A percentile compares a stretch with the other conserved stretches of the same genome.
Evolutionary conservation across 208 protist genomes (phyloP).

Genomic region (Phytomonas sp.): DNA sequence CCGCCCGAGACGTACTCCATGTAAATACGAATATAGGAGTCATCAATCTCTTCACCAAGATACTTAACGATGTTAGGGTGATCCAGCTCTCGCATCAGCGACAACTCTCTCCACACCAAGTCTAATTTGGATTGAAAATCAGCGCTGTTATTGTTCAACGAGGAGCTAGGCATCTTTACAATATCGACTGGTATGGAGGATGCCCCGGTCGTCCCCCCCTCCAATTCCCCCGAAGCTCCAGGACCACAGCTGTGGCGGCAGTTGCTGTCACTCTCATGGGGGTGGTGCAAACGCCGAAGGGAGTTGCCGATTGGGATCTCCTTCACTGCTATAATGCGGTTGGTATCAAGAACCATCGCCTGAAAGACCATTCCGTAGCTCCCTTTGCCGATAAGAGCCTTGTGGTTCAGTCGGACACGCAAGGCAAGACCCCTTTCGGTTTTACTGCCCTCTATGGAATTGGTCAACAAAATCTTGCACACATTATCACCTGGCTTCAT

Average conservation of each 20-base stretch:
- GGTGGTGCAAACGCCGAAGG: not conserved
- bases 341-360: slow-evolving; percentile 80
- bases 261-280: not conserved
- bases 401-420: slow-evolving; percentile 13
- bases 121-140: slow-evolving; percentile 8
- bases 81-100: slow-evolving; percentile 61
- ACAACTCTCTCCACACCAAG: slow-evolving; percentile 59
- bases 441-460: not conserved
- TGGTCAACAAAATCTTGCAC: not conserved
- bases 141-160: slow-evolving; percentile 3
- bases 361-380: slow-evolving; percentile 84
- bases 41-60: slow-evolving; percentile 69
- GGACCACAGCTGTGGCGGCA: not conserved
- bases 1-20: slow-evolving; percentile 90
- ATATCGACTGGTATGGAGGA: not conserved
- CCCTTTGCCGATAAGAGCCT: slow-evolving; percentile 77
- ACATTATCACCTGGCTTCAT: not conserved
- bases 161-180: not conserved
- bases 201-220: not conserved
- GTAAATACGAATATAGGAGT: slow-evolving; percentile 80
- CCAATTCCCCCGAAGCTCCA: not conserved
- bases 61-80: slow-evolving; percentile 90
- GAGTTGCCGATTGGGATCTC: slow-evolving; percentile 47
- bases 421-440: slow-evolving; percentile 1
- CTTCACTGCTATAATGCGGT: slow-evolving; percentile 85